Percentiles rank a stretch among this genome's conserved stretches.
Conservation (phyloP, 257 asterid species). For the Solanum chmielewskii region DNA sequence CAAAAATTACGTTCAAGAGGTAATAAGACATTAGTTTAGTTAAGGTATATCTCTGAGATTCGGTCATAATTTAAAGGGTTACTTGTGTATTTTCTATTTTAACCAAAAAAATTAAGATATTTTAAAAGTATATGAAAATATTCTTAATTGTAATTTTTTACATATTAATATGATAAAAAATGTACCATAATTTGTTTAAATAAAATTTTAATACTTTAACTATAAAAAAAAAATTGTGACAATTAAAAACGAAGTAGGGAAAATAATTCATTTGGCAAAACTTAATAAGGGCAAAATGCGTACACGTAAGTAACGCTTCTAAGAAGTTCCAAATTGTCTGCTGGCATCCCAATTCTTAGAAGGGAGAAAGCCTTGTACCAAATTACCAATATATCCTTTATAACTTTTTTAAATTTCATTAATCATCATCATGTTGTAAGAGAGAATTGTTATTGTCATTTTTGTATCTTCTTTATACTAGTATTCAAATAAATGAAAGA, state of each 20-base stretch:
- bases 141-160: rapidly evolving
- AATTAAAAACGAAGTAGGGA: rapidly evolving
- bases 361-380: not conserved
- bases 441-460: not conserved
- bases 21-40: too few relatives aligned
- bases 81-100: too few relatives aligned
- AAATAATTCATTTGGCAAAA: not conserved
- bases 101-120: too few relatives aligned
- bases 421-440: not conserved
- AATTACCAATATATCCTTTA: not conserved
- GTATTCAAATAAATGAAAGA: not conserved
- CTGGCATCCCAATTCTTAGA: not conserved
- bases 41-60: too few relatives aligned
- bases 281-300: not conserved
- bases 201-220: rapidly evolving
- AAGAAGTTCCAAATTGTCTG: not conserved
- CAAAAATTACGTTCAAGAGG: too few relatives aligned
- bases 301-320: not conserved
- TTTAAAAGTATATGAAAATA: rapidly evolving
- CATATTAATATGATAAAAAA: too few relatives aligned
- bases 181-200: too few relatives aligned
- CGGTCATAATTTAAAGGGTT: too few relatives aligned
- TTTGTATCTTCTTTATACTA: not conserved
- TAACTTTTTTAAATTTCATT: not conserved
- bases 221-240: rapidly evolving